A percentile compares a stretch with the other conserved stretches of the same genome.
Conservation (phyloP, 768 basidiomycete species). For the Podaxis sp. region DNA sequence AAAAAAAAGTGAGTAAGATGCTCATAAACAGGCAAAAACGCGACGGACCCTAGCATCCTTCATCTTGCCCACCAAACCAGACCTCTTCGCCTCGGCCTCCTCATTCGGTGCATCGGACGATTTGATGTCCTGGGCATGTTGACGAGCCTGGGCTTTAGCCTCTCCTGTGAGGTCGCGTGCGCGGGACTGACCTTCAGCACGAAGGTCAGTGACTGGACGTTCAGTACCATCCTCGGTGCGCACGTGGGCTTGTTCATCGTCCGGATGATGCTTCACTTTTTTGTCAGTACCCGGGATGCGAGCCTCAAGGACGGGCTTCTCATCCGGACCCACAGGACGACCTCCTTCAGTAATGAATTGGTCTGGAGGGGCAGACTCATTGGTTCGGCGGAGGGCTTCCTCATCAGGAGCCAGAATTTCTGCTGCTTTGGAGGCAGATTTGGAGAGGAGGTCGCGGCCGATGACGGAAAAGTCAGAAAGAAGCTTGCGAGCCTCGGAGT, state of each 20-base stretch:
- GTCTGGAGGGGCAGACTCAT: slow-evolving; percentile 68
- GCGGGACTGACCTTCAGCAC: background rate
- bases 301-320: slow-evolving; percentile 35
- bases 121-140: slow-evolving; percentile 8
- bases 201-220: slow-evolving; percentile 25
- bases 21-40: slow-evolving; percentile 5
- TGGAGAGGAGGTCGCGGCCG: slow-evolving; percentile 82
- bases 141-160: slow-evolving; percentile 7
- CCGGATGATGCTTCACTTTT: slow-evolving; percentile 45
- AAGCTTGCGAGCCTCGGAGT: slow-evolving; percentile 90
- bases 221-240: slow-evolving; percentile 33
- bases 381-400: slow-evolving; percentile 60
- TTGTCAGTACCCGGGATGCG: slow-evolving; percentile 32
- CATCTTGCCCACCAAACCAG: slow-evolving; percentile 33
- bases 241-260: slow-evolving; percentile 40
- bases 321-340: slow-evolving; percentile 27
- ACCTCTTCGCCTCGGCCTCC: slow-evolving; percentile 28
- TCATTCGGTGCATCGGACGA: slow-evolving; percentile 8
- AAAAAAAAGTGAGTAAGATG: background rate
- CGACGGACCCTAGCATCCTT: slow-evolving; percentile 26
- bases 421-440: slow-evolving; percentile 69
- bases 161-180: background rate
- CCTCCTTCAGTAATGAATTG: slow-evolving; percentile 58
- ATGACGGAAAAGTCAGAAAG: slow-evolving; percentile 75
- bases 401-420: slow-evolving; percentile 63